Evolutionary conservation across 768 basidiomycete species (phyloP).

Genomic region (Trametes maxima): DNA sequence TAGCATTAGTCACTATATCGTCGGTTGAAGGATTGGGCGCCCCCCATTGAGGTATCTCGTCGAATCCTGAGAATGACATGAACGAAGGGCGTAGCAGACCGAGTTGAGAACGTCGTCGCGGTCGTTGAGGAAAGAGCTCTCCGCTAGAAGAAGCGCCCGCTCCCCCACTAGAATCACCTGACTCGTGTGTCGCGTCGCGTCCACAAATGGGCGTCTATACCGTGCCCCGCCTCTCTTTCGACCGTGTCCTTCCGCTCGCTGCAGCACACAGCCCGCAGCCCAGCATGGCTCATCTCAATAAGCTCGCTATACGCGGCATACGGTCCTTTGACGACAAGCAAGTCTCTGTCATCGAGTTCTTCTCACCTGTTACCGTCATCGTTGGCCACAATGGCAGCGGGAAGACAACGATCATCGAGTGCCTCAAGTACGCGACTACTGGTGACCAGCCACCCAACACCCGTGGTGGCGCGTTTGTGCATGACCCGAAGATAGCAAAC

Average conservation of each 20-base stretch:
- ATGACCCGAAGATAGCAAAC: slow-evolving; percentile 99
- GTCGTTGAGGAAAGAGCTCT: not conserved
- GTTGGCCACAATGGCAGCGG: slow-evolving; percentile 98
- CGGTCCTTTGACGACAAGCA: slow-evolving; percentile 97
- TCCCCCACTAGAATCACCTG: not conserved
- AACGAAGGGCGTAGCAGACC: slow-evolving; percentile 3
- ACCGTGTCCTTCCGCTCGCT: not conserved
- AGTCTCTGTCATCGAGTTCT: slow-evolving; percentile 93
- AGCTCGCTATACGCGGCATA: slow-evolving; percentile 92
- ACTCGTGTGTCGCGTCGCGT: slow-evolving; percentile 17
- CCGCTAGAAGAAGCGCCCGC: not conserved
- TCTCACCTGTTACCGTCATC: slow-evolving; percentile 96
- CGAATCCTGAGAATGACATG: slow-evolving; percentile 24
- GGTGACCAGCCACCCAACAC: slow-evolving; percentile 98
- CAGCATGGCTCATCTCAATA: slow-evolving; percentile 81
- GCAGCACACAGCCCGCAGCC: not conserved
- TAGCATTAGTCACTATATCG: slow-evolving; percentile 74
- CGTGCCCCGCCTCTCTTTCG: not conserved
- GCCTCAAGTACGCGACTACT: slow-evolving; percentile 97
- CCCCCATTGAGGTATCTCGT: slow-evolving; percentile 29
- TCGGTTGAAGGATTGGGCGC: slow-evolving; percentile 34
- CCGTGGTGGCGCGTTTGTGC: slow-evolving; percentile 97
- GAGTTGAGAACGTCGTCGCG: slow-evolving; percentile 23
- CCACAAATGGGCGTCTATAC: not conserved
- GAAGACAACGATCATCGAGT: slow-evolving; percentile 99